These are phyloP conservation scores for Hymenoscyphus scutula DNA, from an alignment of 2,329 filamentous ascomycete genomes.

Conservation along the genomic window DNA sequence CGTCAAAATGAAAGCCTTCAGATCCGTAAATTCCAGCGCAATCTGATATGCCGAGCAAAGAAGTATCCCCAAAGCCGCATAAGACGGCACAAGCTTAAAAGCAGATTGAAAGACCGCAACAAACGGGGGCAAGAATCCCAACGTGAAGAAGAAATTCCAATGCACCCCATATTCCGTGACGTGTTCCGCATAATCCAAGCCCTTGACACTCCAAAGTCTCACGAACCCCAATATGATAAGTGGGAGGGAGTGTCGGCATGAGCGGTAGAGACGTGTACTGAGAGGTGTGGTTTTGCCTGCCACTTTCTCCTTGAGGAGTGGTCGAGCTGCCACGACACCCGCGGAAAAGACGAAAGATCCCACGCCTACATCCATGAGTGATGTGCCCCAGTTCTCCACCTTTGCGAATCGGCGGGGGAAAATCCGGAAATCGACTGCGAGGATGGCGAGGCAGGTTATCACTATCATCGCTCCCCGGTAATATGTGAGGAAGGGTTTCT, in stretches of 20 bases:
- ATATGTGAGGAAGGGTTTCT: conserved; percentile 88
- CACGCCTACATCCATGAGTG: conserved; percentile 97
- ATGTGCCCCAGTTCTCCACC: conserved; percentile 98
- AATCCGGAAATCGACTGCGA: conserved; percentile 93
- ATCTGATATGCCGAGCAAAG: conserved; percentile 71
- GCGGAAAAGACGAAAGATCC: conserved; percentile 96
- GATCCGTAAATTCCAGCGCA: conserved; percentile 69
- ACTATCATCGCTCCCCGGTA: conserved; percentile 93
- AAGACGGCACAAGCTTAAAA: conserved; percentile 70
- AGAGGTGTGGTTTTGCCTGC: conserved; percentile 50
- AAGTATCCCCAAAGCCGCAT: conserved; percentile 69
- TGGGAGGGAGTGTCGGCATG: conserved; percentile 78
- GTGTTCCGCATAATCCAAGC: conserved; percentile 93
- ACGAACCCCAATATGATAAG: conserved; percentile 77
- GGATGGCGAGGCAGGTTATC: conserved; percentile 82
- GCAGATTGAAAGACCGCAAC: conserved; percentile 77
- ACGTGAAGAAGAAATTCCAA: conserved; percentile 99
- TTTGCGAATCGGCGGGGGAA: conserved; percentile 96
- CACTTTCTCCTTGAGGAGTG: conserved; percentile 69
- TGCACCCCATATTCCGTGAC: conserved; percentile 97
- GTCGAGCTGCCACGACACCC: conserved; percentile 83
- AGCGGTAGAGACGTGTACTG: conserved; percentile 57
- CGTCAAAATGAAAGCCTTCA: conserved; percentile 80
- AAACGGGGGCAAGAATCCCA: conserved; percentile 84
- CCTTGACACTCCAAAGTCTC: conserved; percentile 85